phyloP scores from a whole-genome alignment of 148 eudicot species.

The Drosera capensis region DNA sequence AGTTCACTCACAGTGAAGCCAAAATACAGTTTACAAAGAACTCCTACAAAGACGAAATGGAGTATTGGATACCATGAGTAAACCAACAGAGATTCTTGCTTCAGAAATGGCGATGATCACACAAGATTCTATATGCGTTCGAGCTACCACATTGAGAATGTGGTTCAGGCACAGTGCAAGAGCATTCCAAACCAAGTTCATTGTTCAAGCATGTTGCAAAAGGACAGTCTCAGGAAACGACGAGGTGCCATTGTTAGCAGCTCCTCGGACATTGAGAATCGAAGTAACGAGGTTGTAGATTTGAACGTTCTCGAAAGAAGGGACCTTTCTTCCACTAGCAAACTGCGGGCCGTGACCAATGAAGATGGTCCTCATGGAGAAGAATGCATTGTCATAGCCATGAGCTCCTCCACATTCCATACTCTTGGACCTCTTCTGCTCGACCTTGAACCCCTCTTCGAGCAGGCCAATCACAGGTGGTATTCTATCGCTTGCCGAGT shows the following conservation, averaged over 20 bases:
- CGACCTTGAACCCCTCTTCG: conserved; percentile 70
- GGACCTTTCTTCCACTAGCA: conserved; percentile 49
- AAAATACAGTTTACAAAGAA: too few species aligned
- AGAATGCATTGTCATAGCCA: conserved; percentile 74
- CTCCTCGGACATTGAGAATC: conserved; percentile 54
- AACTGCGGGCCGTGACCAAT: conserved; percentile 71
- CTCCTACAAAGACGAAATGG: too few species aligned
- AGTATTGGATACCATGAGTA: too few species aligned
- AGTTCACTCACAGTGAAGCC: too few species aligned
- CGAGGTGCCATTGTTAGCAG: conserved; percentile 55
- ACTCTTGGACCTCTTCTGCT: conserved; percentile 30
- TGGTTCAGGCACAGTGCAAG: too few species aligned
- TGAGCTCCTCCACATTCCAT: conserved; percentile 92
- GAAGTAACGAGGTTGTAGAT: conserved; percentile 66
- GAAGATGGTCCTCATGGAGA: conserved; percentile 90
- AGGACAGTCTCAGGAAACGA: conserved; percentile 46
- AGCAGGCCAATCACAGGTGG: conserved; percentile 67
- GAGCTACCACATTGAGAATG: too few species aligned
- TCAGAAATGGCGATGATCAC: too few species aligned
- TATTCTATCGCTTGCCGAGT: conserved; percentile 50
- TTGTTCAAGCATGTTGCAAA: conserved; percentile 28
- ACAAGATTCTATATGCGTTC: too few species aligned
- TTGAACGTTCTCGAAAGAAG: conserved; percentile 79
- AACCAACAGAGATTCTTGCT: too few species aligned
- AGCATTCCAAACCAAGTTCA: too few species aligned